These are phyloP conservation scores for Coemansia sp. DNA, from an alignment of 192 early-diverging fungal species.

Conservation along the genomic window DNA sequence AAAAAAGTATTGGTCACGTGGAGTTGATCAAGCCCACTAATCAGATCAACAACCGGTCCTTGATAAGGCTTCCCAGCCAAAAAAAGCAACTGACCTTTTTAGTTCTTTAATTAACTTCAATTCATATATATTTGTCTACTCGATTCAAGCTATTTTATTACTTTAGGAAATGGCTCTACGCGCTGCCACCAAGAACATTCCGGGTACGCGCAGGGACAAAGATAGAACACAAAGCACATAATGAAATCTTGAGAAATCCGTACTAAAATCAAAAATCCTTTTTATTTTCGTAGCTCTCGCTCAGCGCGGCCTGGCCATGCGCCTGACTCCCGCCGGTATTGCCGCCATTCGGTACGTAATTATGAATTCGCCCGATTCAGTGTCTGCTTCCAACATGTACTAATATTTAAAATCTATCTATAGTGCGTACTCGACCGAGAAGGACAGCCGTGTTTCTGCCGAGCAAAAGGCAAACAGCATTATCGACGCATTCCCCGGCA, in stretches of 20 bases:
- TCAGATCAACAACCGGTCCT: background rate
- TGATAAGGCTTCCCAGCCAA: background rate
- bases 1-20: background rate
- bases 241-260: background rate
- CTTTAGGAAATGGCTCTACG: conserved; percentile 2
- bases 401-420: background rate
- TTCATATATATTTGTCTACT: background rate
- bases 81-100: background rate
- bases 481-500: conserved; percentile 91
- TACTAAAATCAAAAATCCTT: background rate
- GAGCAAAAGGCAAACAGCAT: conserved; percentile 86
- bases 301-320: conserved; percentile 53
- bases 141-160: background rate
- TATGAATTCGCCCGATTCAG: background rate
- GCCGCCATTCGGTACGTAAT: conserved; percentile 39
- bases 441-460: conserved; percentile 42
- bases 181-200: background rate
- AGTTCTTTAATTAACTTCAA: background rate
- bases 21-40: background rate
- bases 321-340: conserved; percentile 44
- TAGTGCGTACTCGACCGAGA: conserved; percentile 48
- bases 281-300: conserved; percentile 32
- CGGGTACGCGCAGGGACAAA: background rate
- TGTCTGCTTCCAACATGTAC: background rate
- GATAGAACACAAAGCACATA: background rate